Conservation (phyloP, 306 rosid species). For the Cucumis melo region DNA sequence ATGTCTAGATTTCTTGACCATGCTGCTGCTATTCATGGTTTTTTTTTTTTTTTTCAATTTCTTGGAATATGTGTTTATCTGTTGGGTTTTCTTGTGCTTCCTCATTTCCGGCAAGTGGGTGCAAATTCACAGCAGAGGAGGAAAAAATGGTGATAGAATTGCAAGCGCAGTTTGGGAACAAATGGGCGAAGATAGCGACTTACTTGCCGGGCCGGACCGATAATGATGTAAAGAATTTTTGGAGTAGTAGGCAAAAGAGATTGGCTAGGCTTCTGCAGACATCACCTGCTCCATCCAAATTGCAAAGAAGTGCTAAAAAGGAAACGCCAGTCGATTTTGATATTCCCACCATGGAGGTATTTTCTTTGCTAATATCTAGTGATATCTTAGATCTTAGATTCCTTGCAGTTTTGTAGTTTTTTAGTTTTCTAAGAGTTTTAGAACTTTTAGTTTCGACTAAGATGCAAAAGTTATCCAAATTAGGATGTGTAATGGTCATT, state of each 20-base stretch:
- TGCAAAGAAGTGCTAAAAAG: constrained; percentile 24
- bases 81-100: background rate
- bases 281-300: constrained; percentile 33
- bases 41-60: background rate
- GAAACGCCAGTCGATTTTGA: constrained; percentile 14
- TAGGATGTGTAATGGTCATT: background rate
- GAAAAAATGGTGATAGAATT: constrained; percentile 82
- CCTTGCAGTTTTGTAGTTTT: background rate
- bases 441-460: background rate
- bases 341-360: constrained; percentile 32
- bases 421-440: background rate
- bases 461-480: background rate
- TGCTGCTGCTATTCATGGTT: background rate
- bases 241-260: constrained; percentile 93
- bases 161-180: constrained; percentile 78
- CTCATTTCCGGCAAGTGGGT: constrained; percentile 34
- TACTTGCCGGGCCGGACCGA: constrained; percentile 69
- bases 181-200: constrained; percentile 86
- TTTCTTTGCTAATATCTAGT: background rate
- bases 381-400: background rate
- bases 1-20: background rate
- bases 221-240: constrained; percentile 90
- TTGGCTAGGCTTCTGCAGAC: constrained; percentile 56
- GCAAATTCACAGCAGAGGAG: constrained; percentile 77
- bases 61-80: background rate